Percentiles rank a stretch among this genome's conserved stretches.
Conservation (phyloP, 352 stramenopile genomes). For the Pythium insidiosum region DNA sequence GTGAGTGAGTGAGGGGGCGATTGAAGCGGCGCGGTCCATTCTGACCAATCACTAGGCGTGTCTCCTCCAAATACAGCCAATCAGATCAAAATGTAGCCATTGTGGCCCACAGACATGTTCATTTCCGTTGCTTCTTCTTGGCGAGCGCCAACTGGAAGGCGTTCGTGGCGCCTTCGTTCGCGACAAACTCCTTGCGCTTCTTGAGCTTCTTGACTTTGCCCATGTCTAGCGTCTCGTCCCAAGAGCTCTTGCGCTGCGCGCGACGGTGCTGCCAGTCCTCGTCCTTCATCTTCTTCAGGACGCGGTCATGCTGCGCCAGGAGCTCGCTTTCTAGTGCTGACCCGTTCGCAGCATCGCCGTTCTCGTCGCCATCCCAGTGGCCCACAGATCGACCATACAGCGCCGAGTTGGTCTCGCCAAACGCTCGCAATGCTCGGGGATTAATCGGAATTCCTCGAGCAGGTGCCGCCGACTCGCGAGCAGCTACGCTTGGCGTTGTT, state of each 20-base stretch:
- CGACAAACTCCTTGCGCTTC: conserved; percentile 74
- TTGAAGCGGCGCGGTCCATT: background rate
- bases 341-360: conserved; percentile 17
- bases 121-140: conserved; percentile 43
- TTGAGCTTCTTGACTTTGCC: conserved; percentile 81
- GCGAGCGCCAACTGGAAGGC: conserved; percentile 55
- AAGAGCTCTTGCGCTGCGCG: conserved; percentile 56
- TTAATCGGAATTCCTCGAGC: conserved; percentile 38
- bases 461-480: too few relatives aligned
- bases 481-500: too few relatives aligned
- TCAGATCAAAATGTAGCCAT: background rate
- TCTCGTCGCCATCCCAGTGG: conserved; percentile 43
- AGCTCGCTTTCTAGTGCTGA: conserved; percentile 22
- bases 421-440: conserved; percentile 37
- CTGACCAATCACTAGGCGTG: conserved; percentile 3
- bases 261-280: conserved; percentile 71
- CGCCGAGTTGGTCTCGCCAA: conserved; percentile 50
- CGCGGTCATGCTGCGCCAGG: conserved; percentile 49
- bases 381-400: conserved; percentile 61
- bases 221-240: conserved; percentile 64
- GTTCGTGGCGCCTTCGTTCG: conserved; percentile 69
- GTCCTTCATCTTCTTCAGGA: conserved; percentile 64
- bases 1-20: background rate
- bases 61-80: too few relatives aligned
- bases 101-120: background rate